Conservation (phyloP, 495 filamentous ascomycete species). For the Acidiella bohemica region DNA sequence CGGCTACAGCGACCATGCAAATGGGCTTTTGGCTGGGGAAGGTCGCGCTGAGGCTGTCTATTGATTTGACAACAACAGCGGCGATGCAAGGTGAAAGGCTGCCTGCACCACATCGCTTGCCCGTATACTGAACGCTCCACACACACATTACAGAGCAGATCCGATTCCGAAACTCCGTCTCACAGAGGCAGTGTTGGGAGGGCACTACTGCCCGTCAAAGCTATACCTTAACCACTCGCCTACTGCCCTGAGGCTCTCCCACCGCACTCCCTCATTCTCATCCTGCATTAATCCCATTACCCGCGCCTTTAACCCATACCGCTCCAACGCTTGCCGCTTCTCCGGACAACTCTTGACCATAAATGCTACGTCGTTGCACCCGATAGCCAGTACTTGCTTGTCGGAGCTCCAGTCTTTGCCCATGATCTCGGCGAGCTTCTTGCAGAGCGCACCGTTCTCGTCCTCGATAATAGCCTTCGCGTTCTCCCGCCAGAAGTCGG, state of each 20-base stretch:
- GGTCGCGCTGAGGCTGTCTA: no score
- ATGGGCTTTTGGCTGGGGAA: no score
- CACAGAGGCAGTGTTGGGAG: no score
- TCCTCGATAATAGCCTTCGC: constrained; percentile 83
- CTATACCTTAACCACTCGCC: constrained; percentile 87
- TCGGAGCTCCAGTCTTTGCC: constrained; percentile 76
- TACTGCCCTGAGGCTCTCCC: constrained; percentile 88
- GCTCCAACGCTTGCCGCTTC: constrained; percentile 68
- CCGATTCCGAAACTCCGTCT: no score
- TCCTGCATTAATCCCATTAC: constrained; percentile 96
- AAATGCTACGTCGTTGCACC: constrained; percentile 82
- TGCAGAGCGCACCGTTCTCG: constrained; percentile 61
- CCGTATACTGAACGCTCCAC: no score
- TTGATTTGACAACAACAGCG: no score
- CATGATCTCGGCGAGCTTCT: constrained; percentile 78
- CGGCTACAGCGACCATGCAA: no score
- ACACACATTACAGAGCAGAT: no score
- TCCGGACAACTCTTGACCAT: constrained; percentile 87
- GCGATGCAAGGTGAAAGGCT: no score
- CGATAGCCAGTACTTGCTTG: constrained; percentile 91
- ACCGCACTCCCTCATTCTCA: constrained; percentile 75
- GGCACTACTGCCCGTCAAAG: constrained; percentile 14
- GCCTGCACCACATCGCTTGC: no score
- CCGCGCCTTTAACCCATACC: constrained; percentile 73
- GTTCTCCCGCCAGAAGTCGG: constrained; percentile 88